These are phyloP conservation scores for Senna tora DNA, from an alignment of 306 rosid species.

Conservation along the genomic window DNA sequence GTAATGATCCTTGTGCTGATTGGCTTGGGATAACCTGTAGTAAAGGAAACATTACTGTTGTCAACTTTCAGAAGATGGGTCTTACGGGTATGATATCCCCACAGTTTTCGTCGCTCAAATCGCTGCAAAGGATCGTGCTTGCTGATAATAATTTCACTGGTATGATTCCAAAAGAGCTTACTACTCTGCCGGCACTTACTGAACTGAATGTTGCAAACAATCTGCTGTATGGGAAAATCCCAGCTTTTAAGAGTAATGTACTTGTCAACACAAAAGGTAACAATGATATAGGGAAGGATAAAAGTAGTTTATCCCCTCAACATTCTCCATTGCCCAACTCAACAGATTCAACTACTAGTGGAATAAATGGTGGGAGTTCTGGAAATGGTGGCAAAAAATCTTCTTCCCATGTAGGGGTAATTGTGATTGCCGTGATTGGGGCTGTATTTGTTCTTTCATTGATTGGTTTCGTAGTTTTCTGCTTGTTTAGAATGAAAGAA, in stretches of 20 bases:
- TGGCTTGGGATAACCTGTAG: conserved; percentile 66
- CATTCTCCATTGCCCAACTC: conserved; percentile 42
- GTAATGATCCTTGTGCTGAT: conserved; percentile 58
- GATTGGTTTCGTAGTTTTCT: conserved; percentile 66
- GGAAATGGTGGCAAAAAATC: conserved; percentile 52
- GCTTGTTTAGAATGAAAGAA: conserved; percentile 64
- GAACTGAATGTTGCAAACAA: conserved; percentile 62
- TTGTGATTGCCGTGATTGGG: conserved; percentile 66
- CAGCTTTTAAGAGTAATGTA: conserved; percentile 54
- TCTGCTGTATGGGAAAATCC: conserved; percentile 56
- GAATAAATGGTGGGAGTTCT: conserved; percentile 40
- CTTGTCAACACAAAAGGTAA: conserved; percentile 54
- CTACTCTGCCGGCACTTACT: conserved; percentile 49
- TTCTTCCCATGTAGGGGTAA: conserved; percentile 50
- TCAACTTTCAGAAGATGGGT: conserved; percentile 70
- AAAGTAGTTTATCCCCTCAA: conserved; percentile 28
- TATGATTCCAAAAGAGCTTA: conserved; percentile 51
- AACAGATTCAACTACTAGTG: conserved; percentile 8
- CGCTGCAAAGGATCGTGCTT: conserved; percentile 54
- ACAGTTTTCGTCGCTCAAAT: conserved; percentile 45
- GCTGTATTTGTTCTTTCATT: conserved; percentile 50
- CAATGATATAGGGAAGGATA: conserved; percentile 66
- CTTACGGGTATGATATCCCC: conserved; percentile 59
- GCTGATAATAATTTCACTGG: conserved; percentile 65
- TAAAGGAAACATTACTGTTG: conserved; percentile 48